phyloP scores from a whole-genome alignment of 2,329 filamentous ascomycete genomes.

The Trichoderma guizhouense region DNA sequence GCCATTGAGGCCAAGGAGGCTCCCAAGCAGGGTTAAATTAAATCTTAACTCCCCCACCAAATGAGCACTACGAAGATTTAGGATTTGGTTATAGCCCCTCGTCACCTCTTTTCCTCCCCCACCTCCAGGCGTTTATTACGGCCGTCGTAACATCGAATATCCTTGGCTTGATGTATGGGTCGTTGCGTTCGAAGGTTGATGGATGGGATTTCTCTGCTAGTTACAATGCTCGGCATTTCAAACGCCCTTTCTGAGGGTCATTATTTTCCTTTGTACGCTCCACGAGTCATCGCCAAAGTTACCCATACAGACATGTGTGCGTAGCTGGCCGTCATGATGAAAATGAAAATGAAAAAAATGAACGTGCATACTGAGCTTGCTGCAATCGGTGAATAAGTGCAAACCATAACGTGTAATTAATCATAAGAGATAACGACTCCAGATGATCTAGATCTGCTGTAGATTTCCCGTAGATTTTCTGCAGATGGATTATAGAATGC shows the following conservation, averaged over 20 bases:
- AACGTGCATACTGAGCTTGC: constrained; percentile 3
- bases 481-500: neutral
- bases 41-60: constrained; percentile 4
- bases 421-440: neutral
- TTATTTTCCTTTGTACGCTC: constrained; percentile 37
- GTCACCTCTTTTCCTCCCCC: constrained; percentile 22
- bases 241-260: constrained; percentile 20
- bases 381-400: neutral
- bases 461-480: neutral
- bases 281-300: constrained; percentile 33
- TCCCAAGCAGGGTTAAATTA: constrained; percentile 40
- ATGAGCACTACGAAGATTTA: constrained; percentile 24
- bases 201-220: constrained; percentile 44
- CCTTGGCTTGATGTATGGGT: constrained; percentile 40
- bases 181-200: constrained; percentile 40
- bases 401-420: neutral
- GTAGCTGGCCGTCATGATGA: constrained; percentile 30
- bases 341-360: constrained; percentile 16
- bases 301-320: constrained; percentile 31
- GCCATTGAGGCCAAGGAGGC: constrained; percentile 95
- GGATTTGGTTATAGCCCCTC: constrained; percentile 28
- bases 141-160: constrained; percentile 35
- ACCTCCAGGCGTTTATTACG: constrained; percentile 30
- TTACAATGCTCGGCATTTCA: constrained; percentile 32
- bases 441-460: neutral